Evolutionary conservation across 768 basidiomycete genomes (phyloP).

Genomic region (Tylopilus plumbeoviolaceoides): DNA sequence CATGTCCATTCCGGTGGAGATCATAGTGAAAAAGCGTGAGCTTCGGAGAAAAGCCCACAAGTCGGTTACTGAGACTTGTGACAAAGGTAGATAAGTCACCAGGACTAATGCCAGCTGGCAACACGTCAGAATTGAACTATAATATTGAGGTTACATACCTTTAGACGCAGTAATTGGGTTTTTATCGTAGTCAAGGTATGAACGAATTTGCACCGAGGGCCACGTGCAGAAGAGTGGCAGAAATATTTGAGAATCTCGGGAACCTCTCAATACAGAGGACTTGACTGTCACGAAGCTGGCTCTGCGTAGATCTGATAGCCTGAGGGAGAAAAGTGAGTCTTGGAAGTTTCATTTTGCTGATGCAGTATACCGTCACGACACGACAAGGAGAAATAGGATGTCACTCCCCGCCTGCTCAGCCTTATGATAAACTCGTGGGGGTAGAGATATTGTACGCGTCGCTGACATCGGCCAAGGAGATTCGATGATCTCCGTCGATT

Average conservation of each 20-base stretch:
- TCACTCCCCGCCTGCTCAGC: conserved; percentile 63
- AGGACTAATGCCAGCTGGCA: conserved; percentile 63
- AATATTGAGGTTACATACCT: too few relatives aligned
- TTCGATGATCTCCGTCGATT: too few relatives aligned
- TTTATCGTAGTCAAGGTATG: conserved; percentile 71
- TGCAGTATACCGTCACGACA: conserved; percentile 56
- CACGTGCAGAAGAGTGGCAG: conserved; percentile 82
- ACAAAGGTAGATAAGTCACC: too few relatives aligned
- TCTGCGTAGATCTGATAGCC: conserved; percentile 73
- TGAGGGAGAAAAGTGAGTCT: conserved; percentile 27
- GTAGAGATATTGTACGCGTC: too few relatives aligned
- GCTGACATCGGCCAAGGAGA: too few relatives aligned
- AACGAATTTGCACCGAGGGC: conserved; percentile 78
- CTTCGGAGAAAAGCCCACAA: conserved; percentile 70
- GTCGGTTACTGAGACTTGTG: conserved; percentile 64
- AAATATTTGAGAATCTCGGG: too few relatives aligned
- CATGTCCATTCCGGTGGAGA: conserved; percentile 59
- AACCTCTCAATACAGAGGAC: conserved; percentile 56
- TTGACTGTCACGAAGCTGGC: conserved; percentile 55
- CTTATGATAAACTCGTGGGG: conserved; percentile 77
- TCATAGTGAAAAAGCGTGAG: conserved; percentile 86
- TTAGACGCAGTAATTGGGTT: conserved; percentile 63
- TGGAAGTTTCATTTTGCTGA: not conserved
- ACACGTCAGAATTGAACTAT: conserved; percentile 3
- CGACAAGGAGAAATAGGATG: conserved; percentile 71